phyloP scores from a whole-genome alignment of 768 basidiomycete genomes.

The Tricholoma flavovirens region DNA sequence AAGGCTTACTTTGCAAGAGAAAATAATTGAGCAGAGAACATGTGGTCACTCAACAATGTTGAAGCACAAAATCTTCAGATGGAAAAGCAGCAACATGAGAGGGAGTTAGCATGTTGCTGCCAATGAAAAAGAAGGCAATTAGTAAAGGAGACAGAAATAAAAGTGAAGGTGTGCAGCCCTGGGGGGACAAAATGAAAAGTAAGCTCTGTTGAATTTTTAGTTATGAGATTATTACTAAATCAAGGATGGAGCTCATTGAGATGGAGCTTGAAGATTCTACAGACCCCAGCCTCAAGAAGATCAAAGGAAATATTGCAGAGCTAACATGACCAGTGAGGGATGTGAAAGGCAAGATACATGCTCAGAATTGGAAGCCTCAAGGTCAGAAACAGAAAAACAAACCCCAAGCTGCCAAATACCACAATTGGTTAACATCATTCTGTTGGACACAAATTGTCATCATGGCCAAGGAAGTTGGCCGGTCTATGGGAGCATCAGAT shows the following conservation, averaged over 20 bases:
- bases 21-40: neutral
- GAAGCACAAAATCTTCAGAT: neutral
- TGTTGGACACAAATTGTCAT: neutral
- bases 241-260: neutral
- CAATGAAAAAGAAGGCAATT: constrained; percentile 1
- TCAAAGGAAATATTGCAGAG: neutral
- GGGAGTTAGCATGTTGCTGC: neutral
- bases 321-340: neutral
- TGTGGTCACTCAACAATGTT: neutral
- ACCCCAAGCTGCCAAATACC: neutral
- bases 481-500: neutral
- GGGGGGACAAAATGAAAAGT: constrained; percentile 3
- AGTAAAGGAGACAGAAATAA: constrained; percentile 1
- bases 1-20: neutral
- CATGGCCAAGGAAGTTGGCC: neutral
- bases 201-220: neutral
- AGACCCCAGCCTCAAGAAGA: constrained; percentile 1
- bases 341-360: neutral
- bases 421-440: constrained; percentile 2
- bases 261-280: neutral
- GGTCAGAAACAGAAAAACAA: constrained; percentile 1
- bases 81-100: neutral
- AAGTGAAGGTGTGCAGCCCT: neutral
- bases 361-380: constrained; percentile 1
- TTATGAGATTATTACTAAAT: neutral